Evolutionary conservation across 768 basidiomycete genomes (phyloP), one percentile per base, ranked within the genome.

Genomic region (Rhodotorula paludigena): DNA sequence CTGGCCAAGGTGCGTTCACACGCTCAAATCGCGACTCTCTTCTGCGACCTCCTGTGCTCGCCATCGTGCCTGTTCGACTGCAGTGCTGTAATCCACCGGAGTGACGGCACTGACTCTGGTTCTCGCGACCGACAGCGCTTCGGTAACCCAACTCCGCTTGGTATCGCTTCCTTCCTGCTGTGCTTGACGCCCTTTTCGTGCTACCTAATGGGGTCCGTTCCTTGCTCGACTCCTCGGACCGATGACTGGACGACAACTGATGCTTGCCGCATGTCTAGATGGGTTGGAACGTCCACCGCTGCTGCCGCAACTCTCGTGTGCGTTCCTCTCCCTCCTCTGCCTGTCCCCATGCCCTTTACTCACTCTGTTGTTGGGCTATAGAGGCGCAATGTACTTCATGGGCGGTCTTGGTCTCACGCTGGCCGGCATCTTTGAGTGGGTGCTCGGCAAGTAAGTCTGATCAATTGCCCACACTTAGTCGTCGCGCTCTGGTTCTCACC

Each of bases 81-180:
- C n/a, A n/a, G n/a, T n/a, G n/a, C n/a, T n/a, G n/a, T n/a, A n/a
- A n/a, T n/a, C n/a, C n/a, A n/a, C n/a, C n/a, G n/a, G n/a, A n/a
- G n/a, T n/a, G n/a, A n/a, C n/a, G n/a, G n/a, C n/a, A n/a, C n/a
- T n/a, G n/a, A n/a, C 14, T 38, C 28, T 20, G 16, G 8, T 5
- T 15, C 23, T 16, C 54, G 39, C n/a, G n/a, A n/a, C n/a, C n/a
- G n/a, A n/a, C 57, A 63, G 57, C 63, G 66, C 42, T 68, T 69
- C 51, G 76, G 68, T 8, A 77, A 77, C 55, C 76, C 76, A 9
- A 65, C 67, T 1, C 57, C 64, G 2, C 57, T 72, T 23, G 74
- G 76, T 20, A 60, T 76, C 49, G 75, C 74, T 1, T 65, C 65
- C 1, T 75, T 77, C 70, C 47, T 75, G 1, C 64, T 75, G 25